Conservation (phyloP, 257 asterid genomes). For the Nemophila menziesii region DNA sequence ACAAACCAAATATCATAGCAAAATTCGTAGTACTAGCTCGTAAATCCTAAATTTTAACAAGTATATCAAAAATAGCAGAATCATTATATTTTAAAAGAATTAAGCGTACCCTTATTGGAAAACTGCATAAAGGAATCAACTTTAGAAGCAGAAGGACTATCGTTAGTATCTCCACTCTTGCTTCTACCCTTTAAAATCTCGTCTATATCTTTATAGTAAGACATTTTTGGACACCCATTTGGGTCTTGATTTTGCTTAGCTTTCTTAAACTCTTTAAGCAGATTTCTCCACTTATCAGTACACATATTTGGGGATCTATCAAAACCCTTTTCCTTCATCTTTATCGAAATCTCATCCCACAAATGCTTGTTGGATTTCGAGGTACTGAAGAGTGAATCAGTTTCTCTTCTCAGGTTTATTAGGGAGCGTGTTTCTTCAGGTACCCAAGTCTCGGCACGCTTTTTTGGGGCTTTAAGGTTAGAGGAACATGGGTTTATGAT, state of each 20-base stretch:
- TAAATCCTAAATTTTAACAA: neutral
- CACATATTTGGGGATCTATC: conserved; percentile 93
- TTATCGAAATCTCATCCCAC: conserved; percentile 78
- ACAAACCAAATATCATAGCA: neutral
- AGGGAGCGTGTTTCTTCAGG: conserved; percentile 69
- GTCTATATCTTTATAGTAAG: conserved; percentile 1
- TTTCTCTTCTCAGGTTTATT: conserved; percentile 56
- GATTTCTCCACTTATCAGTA: conserved; percentile 70
- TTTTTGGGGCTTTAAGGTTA: conserved; percentile 46
- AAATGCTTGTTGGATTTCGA: conserved; percentile 72
- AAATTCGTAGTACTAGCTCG: neutral
- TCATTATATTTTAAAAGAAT: too few relatives aligned
- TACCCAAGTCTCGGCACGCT: conserved; percentile 86
- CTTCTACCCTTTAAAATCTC: conserved; percentile 2
- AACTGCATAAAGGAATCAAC: conserved; percentile 70
- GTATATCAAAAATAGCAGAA: neutral
- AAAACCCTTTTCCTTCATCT: conserved; percentile 86
- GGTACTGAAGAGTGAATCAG: conserved; percentile 64
- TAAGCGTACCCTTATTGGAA: conserved; percentile 29
- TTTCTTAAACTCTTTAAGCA: conserved; percentile 78
- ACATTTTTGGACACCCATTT: conserved; percentile 38
- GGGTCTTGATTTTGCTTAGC: conserved; percentile 49
- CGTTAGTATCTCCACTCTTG: conserved; percentile 32
- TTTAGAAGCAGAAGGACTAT: conserved; percentile 31
- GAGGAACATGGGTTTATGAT: conserved; percentile 22